Conservation (phyloP, 495 filamentous ascomycete species). For the Cercophora samala region DNA sequence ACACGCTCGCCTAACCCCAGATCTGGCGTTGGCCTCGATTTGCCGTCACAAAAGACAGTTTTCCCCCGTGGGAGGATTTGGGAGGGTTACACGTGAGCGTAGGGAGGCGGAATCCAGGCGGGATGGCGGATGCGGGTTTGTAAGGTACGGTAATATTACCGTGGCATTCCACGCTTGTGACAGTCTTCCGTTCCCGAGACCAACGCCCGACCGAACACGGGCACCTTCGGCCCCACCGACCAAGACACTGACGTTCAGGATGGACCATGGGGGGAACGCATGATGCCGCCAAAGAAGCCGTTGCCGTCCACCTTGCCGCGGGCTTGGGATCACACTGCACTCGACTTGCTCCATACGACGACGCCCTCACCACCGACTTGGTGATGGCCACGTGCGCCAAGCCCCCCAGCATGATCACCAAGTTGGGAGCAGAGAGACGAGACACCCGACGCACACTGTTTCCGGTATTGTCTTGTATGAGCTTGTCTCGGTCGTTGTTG, state of each 20-base stretch:
- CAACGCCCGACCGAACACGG: slow-evolving; percentile 5
- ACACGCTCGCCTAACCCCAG: slow-evolving; percentile 12
- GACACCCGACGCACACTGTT: background rate
- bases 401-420: background rate
- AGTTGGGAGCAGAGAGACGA: background rate
- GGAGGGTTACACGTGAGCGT: background rate
- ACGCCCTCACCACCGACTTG: background rate
- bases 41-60: slow-evolving; percentile 7
- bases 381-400: slow-evolving; percentile 9
- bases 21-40: slow-evolving; percentile 20
- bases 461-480: background rate
- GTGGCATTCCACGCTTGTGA: background rate
- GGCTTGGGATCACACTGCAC: background rate
- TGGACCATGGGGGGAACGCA: too few relatives aligned
- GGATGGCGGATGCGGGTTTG: background rate
- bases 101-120: background rate
- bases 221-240: slow-evolving; percentile 1
- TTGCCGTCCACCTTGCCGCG: background rate
- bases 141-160: slow-evolving; percentile 18
- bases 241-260: background rate
- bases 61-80: slow-evolving; percentile 14
- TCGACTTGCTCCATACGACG: background rate
- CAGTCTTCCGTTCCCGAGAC: slow-evolving; percentile 3
- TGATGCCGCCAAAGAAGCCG: background rate
- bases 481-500: slow-evolving; percentile 5